These are phyloP conservation scores for Neoconidiobolus thromboides DNA, from an alignment of 371 early-diverging fungal species.

Conservation along the genomic window DNA sequence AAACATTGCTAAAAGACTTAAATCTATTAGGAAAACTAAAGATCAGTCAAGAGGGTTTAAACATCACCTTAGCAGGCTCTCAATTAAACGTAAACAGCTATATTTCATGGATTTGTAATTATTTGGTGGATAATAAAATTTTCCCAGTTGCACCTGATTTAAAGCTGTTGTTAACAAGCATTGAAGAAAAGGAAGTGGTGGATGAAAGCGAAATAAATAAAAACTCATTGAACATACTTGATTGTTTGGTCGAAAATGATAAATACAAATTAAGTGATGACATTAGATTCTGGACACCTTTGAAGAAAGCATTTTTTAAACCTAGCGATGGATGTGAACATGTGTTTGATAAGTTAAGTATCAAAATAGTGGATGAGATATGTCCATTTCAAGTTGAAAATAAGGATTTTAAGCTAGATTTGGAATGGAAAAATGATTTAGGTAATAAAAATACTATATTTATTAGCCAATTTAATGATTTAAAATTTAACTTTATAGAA, in stretches of 20 bases:
- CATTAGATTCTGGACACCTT: neutral
- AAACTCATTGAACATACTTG: neutral
- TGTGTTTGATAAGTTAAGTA: constrained; percentile 30
- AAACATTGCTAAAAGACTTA: constrained; percentile 13
- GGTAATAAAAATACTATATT: no score
- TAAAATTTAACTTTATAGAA: no score
- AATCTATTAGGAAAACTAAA: constrained; percentile 40
- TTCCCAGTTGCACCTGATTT: constrained; percentile 1
- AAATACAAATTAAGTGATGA: neutral
- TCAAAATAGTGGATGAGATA: constrained; percentile 45
- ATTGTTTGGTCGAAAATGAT: neutral
- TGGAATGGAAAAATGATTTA: no score
- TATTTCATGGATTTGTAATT: constrained; percentile 15
- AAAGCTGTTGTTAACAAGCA: neutral
- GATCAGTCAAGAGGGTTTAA: constrained; percentile 38
- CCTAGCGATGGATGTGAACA: constrained; percentile 43
- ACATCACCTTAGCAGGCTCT: constrained; percentile 39
- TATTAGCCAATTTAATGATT: no score
- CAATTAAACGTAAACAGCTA: constrained; percentile 20
- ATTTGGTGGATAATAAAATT: constrained; percentile 14
- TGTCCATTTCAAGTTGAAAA: constrained; percentile 34
- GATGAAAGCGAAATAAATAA: neutral
- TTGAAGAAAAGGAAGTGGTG: constrained; percentile 4
- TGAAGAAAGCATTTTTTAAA: constrained; percentile 31
- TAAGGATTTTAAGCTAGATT: constrained; percentile 11